Conservation (phyloP, 1,139 yeast genomes). For the Candida freyschussii region DNA sequence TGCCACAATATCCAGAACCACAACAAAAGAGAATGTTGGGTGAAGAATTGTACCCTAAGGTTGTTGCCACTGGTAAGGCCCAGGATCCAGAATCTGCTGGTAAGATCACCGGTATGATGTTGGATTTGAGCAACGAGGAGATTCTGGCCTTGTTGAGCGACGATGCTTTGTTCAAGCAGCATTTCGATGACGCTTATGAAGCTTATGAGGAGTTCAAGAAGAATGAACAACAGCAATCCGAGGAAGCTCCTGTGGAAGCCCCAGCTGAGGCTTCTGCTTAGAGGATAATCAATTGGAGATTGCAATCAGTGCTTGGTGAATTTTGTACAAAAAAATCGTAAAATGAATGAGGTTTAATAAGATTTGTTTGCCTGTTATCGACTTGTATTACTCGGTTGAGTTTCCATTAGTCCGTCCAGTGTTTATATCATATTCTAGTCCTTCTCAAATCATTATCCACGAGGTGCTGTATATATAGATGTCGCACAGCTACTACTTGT, state of each 20-base stretch:
- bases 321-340: too few relatives aligned
- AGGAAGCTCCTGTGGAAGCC: constrained; percentile 12
- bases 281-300: too few relatives aligned
- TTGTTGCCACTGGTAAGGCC: constrained; percentile 82
- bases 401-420: too few relatives aligned
- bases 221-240: constrained; percentile 26
- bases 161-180: constrained; percentile 84
- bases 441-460: too few relatives aligned
- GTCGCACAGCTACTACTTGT: too few relatives aligned
- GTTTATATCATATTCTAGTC: too few relatives aligned
- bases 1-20: constrained; percentile 68
- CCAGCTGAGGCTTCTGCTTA: constrained; percentile 12
- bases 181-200: constrained; percentile 90
- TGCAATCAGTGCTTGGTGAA: too few relatives aligned
- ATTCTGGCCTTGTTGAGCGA: constrained; percentile 85
- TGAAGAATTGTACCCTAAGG: constrained; percentile 95
- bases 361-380: too few relatives aligned
- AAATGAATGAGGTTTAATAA: too few relatives aligned
- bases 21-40: constrained; percentile 97
- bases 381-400: too few relatives aligned
- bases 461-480: too few relatives aligned
- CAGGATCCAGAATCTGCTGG: constrained; percentile 94
- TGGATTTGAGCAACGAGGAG: constrained; percentile 92
- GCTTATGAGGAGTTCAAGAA: constrained; percentile 84
- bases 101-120: constrained; percentile 98